Conservation (phyloP, 2,329 filamentous ascomycete genomes). For the Diplodia scrobiculata region DNA sequence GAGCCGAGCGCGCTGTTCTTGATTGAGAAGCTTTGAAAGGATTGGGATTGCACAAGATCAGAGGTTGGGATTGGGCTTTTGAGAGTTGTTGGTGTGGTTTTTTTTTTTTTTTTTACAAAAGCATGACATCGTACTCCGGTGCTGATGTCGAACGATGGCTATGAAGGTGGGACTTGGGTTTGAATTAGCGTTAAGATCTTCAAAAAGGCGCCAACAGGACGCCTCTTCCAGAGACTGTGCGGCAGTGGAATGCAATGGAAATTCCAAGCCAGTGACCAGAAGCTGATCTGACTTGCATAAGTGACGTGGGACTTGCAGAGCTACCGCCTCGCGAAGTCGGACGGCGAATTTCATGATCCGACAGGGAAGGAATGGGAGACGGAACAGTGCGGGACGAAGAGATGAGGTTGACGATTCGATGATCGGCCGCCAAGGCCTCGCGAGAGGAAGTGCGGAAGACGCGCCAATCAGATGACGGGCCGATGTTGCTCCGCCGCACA, state of each 20-base stretch:
- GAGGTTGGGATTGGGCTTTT: neutral
- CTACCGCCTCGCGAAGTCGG: neutral
- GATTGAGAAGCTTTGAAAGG: slow-evolving; percentile 1
- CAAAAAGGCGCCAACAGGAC: neutral
- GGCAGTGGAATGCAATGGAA: neutral
- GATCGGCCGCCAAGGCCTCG: slow-evolving; percentile 25
- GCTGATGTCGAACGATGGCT: neutral
- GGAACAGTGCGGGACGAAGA: neutral
- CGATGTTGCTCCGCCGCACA: slow-evolving; percentile 29
- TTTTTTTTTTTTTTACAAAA: neutral
- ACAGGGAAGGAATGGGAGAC: neutral
- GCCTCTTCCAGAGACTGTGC: neutral
- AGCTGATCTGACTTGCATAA: neutral
- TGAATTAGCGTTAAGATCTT: neutral
- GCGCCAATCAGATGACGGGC: slow-evolving; percentile 27
- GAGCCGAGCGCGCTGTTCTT: neutral
- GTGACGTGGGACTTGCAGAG: neutral
- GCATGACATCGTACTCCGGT: neutral
- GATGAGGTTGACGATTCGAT: slow-evolving; percentile 22
- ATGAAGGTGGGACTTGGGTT: neutral
- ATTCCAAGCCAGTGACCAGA: no score
- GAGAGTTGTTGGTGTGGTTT: no score
- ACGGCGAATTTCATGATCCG: neutral
- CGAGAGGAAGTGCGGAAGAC: slow-evolving; percentile 6
- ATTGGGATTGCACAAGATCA: neutral